phyloP scores from a whole-genome alignment of 2,329 filamentous ascomycete species.

The Amauroascus niger region DNA sequence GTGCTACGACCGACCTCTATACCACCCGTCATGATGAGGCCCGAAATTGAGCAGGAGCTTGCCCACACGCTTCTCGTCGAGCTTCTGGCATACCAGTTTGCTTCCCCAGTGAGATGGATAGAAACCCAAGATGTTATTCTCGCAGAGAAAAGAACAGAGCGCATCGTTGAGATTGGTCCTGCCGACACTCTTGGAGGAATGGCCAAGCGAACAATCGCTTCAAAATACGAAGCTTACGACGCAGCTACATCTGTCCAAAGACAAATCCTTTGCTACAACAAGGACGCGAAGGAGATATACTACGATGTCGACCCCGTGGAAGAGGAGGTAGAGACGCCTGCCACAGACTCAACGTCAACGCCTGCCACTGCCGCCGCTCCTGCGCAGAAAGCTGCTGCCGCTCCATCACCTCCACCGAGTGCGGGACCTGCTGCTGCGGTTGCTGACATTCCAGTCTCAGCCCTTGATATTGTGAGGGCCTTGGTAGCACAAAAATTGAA shows the following conservation, averaged over 20 bases:
- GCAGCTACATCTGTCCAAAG: constrained; percentile 91
- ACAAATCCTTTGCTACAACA: constrained; percentile 98
- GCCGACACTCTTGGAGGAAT: constrained; percentile 95
- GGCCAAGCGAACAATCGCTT: constrained; percentile 89
- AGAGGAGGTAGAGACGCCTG: constrained; percentile 55
- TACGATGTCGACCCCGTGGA: constrained; percentile 96
- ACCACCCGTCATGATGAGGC: constrained; percentile 61
- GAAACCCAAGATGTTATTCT: constrained; percentile 99
- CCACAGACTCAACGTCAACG: constrained; percentile 30
- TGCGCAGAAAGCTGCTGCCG: constrained; percentile 44
- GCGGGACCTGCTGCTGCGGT: constrained; percentile 81
- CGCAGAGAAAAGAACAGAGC: constrained; percentile 87
- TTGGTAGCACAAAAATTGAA: constrained; percentile 96
- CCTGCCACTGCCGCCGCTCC: constrained; percentile 35
- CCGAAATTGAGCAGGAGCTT: constrained; percentile 98
- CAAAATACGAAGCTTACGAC: constrained; percentile 98
- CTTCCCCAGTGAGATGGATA: constrained; percentile 98
- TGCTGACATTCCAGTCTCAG: constrained; percentile 75
- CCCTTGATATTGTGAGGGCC: constrained; percentile 78
- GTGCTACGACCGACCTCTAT: background rate
- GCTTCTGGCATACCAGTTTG: constrained; percentile 98
- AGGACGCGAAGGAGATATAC: constrained; percentile 98
- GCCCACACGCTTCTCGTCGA: constrained; percentile 96
- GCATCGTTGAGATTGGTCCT: constrained; percentile 94
- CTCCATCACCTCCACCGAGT: constrained; percentile 51